Evolutionary conservation across 2,329 filamentous ascomycete species (phyloP), one percentile per base, ranked within the genome.

Genomic region (Helicocarpus griseus): DNA sequence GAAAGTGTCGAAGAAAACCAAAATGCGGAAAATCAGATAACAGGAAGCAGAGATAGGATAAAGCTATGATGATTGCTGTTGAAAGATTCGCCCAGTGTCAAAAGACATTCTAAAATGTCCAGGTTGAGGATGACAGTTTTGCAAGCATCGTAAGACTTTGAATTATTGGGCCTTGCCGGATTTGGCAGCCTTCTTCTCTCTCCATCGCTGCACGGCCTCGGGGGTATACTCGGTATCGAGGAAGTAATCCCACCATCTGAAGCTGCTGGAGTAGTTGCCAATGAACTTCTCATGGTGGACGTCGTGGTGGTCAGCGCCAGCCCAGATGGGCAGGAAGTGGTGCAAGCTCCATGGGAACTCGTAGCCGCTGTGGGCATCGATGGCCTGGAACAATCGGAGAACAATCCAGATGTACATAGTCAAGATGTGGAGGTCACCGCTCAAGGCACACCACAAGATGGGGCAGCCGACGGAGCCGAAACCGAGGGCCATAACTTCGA

Each of bases 331-430:
- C 48, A 98, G 75, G 77, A 97, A 87, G 72, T 96, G 88, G 71
- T 90, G 89, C 73, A 98, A 74, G 65, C 86, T 91, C 89, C 90
- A 98, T 55, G 93, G 93, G 74, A 98, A 97, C 68, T 98, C 93
- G 72, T 97, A 98, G 57, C 93, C 93, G 63, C 86, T 93, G 77
- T 98, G 93, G 28, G 93, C 87, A 69, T 98, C 93, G 68, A 98
- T 94, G 63, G 93, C 93, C 76, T 98, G 93, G 80, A 95, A 94
- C 19, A 98, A 78, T 61, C 93, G 89, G 60, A 89, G 77, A 50
- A 89, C 77, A 64, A 98, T 97, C 93, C 93, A 98, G 58, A 86
- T 67, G 74, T 97, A 98, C 90, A 98, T 97, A 63, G 93, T 98
- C 68, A 96, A 69, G 56, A 98, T 87, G 73, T 98, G 93, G 35